Base-by-base conservation (phyloP, 108 stramenopile genomes). In the Pseudonitzschia pungens region DNA sequence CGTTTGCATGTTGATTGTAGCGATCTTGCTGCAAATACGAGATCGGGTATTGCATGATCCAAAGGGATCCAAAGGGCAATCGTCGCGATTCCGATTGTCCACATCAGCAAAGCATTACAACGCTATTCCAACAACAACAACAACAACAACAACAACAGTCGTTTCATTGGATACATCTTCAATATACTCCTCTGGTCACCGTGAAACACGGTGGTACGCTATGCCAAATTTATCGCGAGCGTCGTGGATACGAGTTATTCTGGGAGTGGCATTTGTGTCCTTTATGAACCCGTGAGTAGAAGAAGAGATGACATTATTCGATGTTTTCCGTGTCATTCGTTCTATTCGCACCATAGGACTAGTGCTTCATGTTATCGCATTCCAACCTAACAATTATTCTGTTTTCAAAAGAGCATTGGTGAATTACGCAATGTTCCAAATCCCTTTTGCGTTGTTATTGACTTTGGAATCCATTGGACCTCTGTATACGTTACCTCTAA, bases 341-440 rank as follows among this genome's bases (percentile, higher is more conserved):
- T 1, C 7, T 12, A 18, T 48, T 48, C n/a, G n/a, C n/a, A n/a
- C n/a, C n/a, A n/a, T n/a, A n/a, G n/a, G n/a, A n/a, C n/a, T n/a
- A n/a, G 16, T 48, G 9, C 14, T 48, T 48, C 18, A 12, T 48
- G 1, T 14, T 48, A 18, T 48, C 45, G 16, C 2, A 18, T 18
- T 18, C 9, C 45, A 12, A 48, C 16, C 42, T 48, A 4, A 55
- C 54, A 21, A 55, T 24, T 3, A 24, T 2, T 11, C 45, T 11
- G 14, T 26, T 24, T 55, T 22, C 12, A 24, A 55, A 55, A 55
- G 54, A 24, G 86, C 91, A 20, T 70, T 96, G 70, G 77, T 59
- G 65, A 93, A 91, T 51, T 96, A 90, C 78, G 89, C 93, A 16
- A 70, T 96, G 69, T 93, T 96, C 70, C 87, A 93, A 68, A 84